These are phyloP conservation scores for Clavariopsis aquatica DNA, from an alignment of 495 filamentous ascomycete species.

Conservation along the genomic window DNA sequence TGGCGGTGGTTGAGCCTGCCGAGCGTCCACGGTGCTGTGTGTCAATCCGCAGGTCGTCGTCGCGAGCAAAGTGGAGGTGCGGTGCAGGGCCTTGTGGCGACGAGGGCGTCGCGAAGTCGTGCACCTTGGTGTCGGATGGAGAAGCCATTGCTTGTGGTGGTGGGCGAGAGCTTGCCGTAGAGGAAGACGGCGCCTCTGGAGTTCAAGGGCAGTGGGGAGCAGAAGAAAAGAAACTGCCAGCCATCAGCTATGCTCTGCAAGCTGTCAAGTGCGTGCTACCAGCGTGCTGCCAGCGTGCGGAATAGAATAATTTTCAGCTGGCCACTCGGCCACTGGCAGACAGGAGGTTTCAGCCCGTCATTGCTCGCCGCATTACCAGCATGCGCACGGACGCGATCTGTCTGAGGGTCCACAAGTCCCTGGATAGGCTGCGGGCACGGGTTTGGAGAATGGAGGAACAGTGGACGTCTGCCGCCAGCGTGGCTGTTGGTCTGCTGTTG, in stretches of 20 bases:
- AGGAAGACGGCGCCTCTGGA: background rate
- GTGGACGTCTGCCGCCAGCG: too few species aligned
- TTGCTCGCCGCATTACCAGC: too few species aligned
- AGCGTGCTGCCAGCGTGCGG: background rate
- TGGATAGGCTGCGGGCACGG: too few species aligned
- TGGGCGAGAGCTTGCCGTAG: background rate
- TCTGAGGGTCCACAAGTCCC: too few species aligned
- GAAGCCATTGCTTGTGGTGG: background rate
- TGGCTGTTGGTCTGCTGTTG: too few species aligned
- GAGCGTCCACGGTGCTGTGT: constrained; percentile 12
- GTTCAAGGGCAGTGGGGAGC: background rate
- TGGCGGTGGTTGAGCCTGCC: background rate
- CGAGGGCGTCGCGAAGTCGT: constrained; percentile 23
- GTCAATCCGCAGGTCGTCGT: background rate
- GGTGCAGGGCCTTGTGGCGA: background rate
- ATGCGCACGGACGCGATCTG: too few species aligned
- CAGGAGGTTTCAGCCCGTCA: constrained; percentile 3
- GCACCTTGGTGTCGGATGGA: constrained; percentile 17
- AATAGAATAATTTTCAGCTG: background rate
- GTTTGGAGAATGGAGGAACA: too few species aligned
- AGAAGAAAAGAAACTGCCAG: constrained; percentile 1
- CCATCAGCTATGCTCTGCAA: background rate
- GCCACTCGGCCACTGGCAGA: too few species aligned
- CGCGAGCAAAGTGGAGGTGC: constrained; percentile 1
- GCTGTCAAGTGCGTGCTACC: background rate